A percentile compares a stretch with the other conserved stretches of the same genome.
phyloP scores from a whole-genome alignment of 75 land plant genomes.

The Adiantum capillusveneris region DNA sequence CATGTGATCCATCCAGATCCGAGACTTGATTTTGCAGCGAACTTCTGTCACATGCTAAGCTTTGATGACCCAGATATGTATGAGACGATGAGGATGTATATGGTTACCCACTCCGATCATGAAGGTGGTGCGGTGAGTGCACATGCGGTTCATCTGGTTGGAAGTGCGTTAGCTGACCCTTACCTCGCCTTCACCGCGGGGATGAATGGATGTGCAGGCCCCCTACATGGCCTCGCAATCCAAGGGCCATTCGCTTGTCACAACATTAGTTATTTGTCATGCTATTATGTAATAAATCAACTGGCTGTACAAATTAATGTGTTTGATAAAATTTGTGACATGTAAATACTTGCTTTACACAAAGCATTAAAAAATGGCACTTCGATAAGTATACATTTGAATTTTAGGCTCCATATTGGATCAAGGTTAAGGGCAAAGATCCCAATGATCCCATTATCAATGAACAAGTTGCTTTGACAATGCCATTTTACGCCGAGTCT shows the following conservation, averaged over 20 bases:
- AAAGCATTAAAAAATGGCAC: too few species aligned
- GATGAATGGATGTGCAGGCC: slow-evolving; percentile 10
- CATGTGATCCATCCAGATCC: background rate
- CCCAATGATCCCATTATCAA: too few species aligned
- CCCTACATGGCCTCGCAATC: slow-evolving; percentile 8
- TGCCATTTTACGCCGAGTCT: too few species aligned
- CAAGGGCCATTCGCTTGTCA: slow-evolving; percentile 1
- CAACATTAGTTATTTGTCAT: too few species aligned
- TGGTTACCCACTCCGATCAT: slow-evolving; percentile 2
- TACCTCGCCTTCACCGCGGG: slow-evolving; percentile 6
- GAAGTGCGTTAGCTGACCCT: slow-evolving; percentile 5
- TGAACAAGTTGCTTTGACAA: too few species aligned
- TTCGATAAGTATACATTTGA: too few species aligned
- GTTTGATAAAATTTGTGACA: too few species aligned
- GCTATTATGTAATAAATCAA: too few species aligned
- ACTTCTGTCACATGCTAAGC: slow-evolving; percentile 2
- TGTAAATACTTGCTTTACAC: too few species aligned
- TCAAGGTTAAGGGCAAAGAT: too few species aligned
- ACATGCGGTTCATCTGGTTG: slow-evolving; percentile 1
- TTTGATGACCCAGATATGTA: background rate
- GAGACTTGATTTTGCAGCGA: background rate
- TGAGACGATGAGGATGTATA: slow-evolving; percentile 1
- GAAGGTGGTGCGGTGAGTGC: slow-evolving; percentile 1
- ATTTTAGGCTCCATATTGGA: too few species aligned
- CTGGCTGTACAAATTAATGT: too few species aligned